Base-by-base conservation (phyloP, 2,329 filamentous ascomycete genomes). In the Ilyonectria mors-panacis region DNA sequence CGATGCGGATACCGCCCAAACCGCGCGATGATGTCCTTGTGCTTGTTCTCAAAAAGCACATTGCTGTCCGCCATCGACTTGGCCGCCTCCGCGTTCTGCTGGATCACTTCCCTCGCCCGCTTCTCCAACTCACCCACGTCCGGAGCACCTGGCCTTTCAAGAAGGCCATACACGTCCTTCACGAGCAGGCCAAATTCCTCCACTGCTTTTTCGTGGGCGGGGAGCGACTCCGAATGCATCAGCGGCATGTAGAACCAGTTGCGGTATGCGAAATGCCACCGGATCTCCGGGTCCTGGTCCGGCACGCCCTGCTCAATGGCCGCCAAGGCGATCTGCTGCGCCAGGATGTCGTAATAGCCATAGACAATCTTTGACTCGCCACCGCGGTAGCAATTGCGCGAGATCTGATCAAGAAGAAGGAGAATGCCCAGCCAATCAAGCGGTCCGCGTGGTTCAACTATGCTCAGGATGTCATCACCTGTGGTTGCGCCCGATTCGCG, bases 1-100 rank as follows among this genome's bases (percentile, higher is more conserved):
- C 89, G 79, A 77, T 90, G 86, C 9, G 89, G 88, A 78, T 89
- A 91, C 59, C 89, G 78, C 1, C 88, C 88, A 74, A 90, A 91
- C 63, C 66, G 79, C 62, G 82, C 77, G 42, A 91, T 77, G 15
- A 89, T 85, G 23, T 82, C 82, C 23, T 76, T 73, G 73, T 91
- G 89, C 69, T 80, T 82, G 69, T 77, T 77, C 68, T 84, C 82
- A 55, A 83, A 82, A 3, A 78, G 76, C 4, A 73, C 13, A 10
- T 72, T 72, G n/a, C 45, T 57, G 15, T 71, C 60, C 1, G 73
- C 75, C 6, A 81, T 23, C 19, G 64, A 59, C 45, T 63, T 71
- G 1, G 79, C 72, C 2, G 74, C 74, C 3, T 78, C 73, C 3
- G 75, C 73, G 19, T 77, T 67, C 2, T 59, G 64, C 2, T 73